Percentiles rank a stretch among this genome's conserved stretches.
Evolutionary conservation across 108 stramenopile species (phyloP).

Genomic region (Phaeodactylum tricornutum): DNA sequence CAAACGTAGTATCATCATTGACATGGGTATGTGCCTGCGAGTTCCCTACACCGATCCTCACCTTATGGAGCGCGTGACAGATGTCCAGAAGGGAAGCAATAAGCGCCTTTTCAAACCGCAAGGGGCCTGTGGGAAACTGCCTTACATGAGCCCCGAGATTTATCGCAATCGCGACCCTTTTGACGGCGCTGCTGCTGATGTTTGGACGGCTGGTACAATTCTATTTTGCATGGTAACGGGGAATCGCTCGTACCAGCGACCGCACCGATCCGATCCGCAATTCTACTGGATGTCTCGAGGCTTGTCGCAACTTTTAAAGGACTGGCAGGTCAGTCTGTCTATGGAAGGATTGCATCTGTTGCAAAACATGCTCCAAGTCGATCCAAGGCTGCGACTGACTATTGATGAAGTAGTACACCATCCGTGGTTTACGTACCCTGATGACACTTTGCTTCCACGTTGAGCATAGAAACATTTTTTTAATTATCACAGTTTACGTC

Average conservation of each 20-base stretch:
- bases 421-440: constrained; percentile 48
- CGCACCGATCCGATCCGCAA: constrained; percentile 35
- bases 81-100: constrained; percentile 20
- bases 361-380: constrained; percentile 46
- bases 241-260: constrained; percentile 60
- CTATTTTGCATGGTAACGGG: constrained; percentile 83
- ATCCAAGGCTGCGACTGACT: constrained; percentile 51
- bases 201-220: constrained; percentile 84
- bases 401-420: constrained; percentile 56
- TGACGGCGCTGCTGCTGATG: constrained; percentile 75
- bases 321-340: constrained; percentile 43
- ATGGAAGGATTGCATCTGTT: constrained; percentile 45
- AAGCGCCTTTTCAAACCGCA: constrained; percentile 32
- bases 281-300: constrained; percentile 55
- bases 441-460: too few relatives aligned
- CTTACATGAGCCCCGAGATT: constrained; percentile 56
- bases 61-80: constrained; percentile 13
- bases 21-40: constrained; percentile 62
- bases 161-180: constrained; percentile 33
- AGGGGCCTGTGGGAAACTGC: constrained; percentile 63
- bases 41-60: constrained; percentile 32
- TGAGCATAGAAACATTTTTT: too few relatives aligned
- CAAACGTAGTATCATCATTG: constrained; percentile 26
- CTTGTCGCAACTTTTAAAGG: constrained; percentile 25
- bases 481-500: too few relatives aligned